phyloP scores from a whole-genome alignment of 2,329 filamentous ascomycete genomes.

The Beauveria scarabaeidicola region DNA sequence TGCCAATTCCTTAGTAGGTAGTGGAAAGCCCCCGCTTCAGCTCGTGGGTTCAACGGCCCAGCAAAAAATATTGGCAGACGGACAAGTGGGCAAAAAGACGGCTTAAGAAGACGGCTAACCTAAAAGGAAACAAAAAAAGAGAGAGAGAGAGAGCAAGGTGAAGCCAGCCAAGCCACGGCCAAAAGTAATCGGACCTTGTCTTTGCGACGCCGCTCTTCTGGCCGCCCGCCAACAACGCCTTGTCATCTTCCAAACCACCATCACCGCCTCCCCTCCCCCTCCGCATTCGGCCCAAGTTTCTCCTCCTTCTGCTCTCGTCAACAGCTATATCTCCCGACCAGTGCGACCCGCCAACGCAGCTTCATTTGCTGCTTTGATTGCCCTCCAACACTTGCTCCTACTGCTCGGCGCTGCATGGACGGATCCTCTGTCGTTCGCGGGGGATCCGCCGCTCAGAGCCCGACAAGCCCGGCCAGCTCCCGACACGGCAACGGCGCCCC shows the following conservation, averaged over 20 bases:
- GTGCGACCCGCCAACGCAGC: constrained; percentile 14
- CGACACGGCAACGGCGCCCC: constrained; percentile 39
- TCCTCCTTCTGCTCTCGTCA: constrained; percentile 10
- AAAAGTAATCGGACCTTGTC: background rate
- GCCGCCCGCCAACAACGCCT: constrained; percentile 2
- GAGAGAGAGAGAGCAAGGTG: background rate
- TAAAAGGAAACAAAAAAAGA: background rate
- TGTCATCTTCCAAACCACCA: constrained; percentile 14
- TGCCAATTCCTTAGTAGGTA: background rate
- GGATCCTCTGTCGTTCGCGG: constrained; percentile 37
- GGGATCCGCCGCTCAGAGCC: constrained; percentile 40
- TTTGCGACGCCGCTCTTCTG: constrained; percentile 1
- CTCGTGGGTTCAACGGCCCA: constrained; percentile 6
- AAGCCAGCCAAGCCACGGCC: background rate
- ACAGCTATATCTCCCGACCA: constrained; percentile 16
- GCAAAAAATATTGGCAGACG: background rate
- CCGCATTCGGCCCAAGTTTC: constrained; percentile 24
- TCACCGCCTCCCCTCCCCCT: constrained; percentile 15
- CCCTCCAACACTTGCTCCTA: constrained; percentile 14
- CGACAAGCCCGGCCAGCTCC: constrained; percentile 47
- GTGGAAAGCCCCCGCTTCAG: constrained; percentile 1
- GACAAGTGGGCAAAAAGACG: background rate
- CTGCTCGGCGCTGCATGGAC: constrained; percentile 34
- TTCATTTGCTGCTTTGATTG: constrained; percentile 9
- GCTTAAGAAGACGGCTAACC: background rate